Percentiles rank a stretch among this genome's conserved stretches.
These are phyloP conservation scores for Diphasiastrum complanatum DNA, from an alignment of 83 land plant species.

Conservation along the genomic window DNA sequence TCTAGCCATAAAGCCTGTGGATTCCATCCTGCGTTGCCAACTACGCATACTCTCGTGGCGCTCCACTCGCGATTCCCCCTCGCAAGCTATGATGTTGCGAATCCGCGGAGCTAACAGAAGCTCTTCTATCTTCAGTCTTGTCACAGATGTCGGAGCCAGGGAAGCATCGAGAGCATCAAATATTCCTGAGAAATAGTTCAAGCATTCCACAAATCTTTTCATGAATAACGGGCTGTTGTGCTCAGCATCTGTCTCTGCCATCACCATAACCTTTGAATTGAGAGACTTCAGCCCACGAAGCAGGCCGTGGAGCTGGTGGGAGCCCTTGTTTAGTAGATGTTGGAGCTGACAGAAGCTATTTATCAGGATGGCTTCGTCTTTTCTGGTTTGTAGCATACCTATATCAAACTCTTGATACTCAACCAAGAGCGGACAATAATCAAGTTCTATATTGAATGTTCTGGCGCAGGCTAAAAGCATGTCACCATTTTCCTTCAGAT, in stretches of 20 bases:
- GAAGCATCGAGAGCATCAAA: no score
- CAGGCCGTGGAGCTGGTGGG: background rate
- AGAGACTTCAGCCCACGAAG: background rate
- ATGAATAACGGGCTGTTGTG: conserved; percentile 9
- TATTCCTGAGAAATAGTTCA: conserved; percentile 8
- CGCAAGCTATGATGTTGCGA: no score
- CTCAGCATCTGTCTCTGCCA: conserved; percentile 11
- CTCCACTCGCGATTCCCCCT: no score
- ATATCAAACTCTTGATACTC: background rate
- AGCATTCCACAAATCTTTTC: background rate
- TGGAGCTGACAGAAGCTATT: conserved; percentile 14
- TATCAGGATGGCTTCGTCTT: conserved; percentile 4
- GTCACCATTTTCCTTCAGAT: background rate
- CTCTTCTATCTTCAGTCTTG: no score
- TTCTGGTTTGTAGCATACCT: conserved; percentile 3
- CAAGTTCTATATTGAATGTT: background rate
- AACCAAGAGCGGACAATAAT: background rate
- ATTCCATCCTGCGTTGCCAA: no score
- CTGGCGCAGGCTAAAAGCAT: conserved; percentile 6
- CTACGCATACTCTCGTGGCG: no score
- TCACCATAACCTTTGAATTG: conserved; percentile 5
- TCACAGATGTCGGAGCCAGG: no score
- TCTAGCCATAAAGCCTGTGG: no score
- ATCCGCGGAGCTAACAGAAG: no score
- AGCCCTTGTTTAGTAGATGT: background rate